Evolutionary conservation across 371 early-diverging fungal species (phyloP).

Genomic region (Mortierella sp.): DNA sequence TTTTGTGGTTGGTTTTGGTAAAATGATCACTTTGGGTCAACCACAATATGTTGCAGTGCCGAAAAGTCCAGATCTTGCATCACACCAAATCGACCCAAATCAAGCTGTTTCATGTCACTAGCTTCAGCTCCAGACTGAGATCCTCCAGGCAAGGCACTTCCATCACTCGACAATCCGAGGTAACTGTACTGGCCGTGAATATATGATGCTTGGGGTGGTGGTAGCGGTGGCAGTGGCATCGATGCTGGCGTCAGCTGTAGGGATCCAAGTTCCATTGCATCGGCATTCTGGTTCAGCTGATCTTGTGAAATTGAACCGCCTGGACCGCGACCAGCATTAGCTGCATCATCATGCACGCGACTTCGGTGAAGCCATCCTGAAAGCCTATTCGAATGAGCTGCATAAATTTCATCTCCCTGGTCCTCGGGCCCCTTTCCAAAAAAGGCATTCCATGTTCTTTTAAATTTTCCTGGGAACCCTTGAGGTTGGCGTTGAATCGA

Average conservation of each 20-base stretch:
- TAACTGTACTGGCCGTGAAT: slow-evolving; percentile 20
- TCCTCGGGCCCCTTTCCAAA: background rate
- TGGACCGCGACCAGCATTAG: background rate
- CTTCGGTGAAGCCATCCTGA: background rate
- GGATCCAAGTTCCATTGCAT: background rate
- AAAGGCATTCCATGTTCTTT: slow-evolving; percentile 21
- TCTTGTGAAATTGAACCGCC: background rate
- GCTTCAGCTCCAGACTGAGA: background rate
- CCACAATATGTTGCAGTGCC: slow-evolving; percentile 24
- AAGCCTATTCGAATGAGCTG: background rate
- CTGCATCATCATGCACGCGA: background rate
- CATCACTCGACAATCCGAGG: background rate
- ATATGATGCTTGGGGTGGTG: slow-evolving; percentile 25
- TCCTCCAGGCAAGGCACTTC: background rate
- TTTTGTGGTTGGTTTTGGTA: background rate
- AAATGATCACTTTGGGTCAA: slow-evolving; percentile 29
- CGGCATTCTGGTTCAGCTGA: background rate
- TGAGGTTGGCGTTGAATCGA: slow-evolving; percentile 35
- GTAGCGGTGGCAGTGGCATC: slow-evolving; percentile 3
- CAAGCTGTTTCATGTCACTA: slow-evolving; percentile 10
- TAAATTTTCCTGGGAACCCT: slow-evolving; percentile 22
- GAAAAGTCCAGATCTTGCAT: slow-evolving; percentile 51
- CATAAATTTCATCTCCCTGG: slow-evolving; percentile 4
- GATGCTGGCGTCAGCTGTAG: background rate
- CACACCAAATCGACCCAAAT: slow-evolving; percentile 31